Evolutionary conservation across 2,329 filamentous ascomycete genomes (phyloP).

Genomic region (Calonectria montana): DNA sequence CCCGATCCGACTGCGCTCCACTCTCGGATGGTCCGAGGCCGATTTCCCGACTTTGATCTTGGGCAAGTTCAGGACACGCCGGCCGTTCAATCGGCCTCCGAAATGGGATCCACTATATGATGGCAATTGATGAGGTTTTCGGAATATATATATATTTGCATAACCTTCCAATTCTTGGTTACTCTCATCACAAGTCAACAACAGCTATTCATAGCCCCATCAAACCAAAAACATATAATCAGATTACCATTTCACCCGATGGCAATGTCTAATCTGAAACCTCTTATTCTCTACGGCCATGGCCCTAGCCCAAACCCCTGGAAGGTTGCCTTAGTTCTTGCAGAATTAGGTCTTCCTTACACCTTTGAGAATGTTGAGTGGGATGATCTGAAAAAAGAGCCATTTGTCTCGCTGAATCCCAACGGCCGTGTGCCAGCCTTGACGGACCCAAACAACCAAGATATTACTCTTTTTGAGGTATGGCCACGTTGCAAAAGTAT

Average conservation of each 20-base stretch:
- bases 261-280: background rate
- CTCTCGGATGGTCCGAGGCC: constrained; percentile 1
- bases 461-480: constrained; percentile 37
- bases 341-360: background rate
- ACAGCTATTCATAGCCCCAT: background rate
- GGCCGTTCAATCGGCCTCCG: background rate
- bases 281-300: background rate
- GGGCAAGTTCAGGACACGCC: no score
- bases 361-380: background rate
- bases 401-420: constrained; percentile 37
- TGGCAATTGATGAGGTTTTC: background rate
- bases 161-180: no score
- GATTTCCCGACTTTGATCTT: background rate
- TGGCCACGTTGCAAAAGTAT: background rate
- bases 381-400: constrained; percentile 32
- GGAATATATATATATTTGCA: background rate
- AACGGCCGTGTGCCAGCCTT: constrained; percentile 36
- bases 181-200: no score
- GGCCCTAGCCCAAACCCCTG: background rate
- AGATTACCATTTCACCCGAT: no score
- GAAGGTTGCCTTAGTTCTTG: background rate
- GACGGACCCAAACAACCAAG: constrained; percentile 33
- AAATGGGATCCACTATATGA: background rate
- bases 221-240: background rate
- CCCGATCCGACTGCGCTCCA: background rate